These are phyloP conservation scores for Rhodotorula taiwanensis DNA, from an alignment of 768 basidiomycete species.

Conservation along the genomic window DNA sequence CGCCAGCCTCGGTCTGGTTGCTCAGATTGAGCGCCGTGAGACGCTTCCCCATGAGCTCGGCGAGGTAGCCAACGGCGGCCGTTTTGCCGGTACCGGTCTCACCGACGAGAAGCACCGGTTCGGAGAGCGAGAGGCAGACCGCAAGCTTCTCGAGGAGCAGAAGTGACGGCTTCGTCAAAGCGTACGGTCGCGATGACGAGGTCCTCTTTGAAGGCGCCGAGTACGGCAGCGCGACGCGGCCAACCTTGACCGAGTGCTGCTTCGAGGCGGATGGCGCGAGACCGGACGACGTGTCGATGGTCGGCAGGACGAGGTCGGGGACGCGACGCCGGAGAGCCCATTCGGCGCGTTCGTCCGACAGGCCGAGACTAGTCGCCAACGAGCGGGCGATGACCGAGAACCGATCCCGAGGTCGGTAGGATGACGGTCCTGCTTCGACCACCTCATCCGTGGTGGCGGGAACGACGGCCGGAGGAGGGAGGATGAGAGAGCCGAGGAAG, in stretches of 20 bases:
- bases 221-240: conserved; percentile 27
- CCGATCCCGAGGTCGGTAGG: conserved; percentile 47
- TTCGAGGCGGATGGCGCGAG: conserved; percentile 47
- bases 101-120: conserved; percentile 85
- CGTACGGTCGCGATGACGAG: conserved; percentile 60
- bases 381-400: conserved; percentile 22
- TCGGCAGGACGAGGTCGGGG: conserved; percentile 64
- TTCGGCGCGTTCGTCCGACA: conserved; percentile 58
- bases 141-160: conserved; percentile 72
- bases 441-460: conserved; percentile 53
- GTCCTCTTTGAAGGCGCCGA: conserved; percentile 43
- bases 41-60: conserved; percentile 64
- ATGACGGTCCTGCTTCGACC: conserved; percentile 55
- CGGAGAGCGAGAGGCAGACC: conserved; percentile 61
- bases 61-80: conserved; percentile 77
- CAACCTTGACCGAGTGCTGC: conserved; percentile 48
- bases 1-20: conserved; percentile 90
- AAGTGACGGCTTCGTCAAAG: conserved; percentile 76
- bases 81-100: conserved; percentile 99
- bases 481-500: conserved; percentile 55
- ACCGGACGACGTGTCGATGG: conserved; percentile 58
- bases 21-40: conserved; percentile 87
- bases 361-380: conserved; percentile 26
- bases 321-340: conserved; percentile 64
- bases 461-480: conserved; percentile 52